Evolutionary conservation across 768 basidiomycete species (phyloP), one percentile per base, ranked within the genome.

Genomic region (Sporobolomyces roseus): DNA sequence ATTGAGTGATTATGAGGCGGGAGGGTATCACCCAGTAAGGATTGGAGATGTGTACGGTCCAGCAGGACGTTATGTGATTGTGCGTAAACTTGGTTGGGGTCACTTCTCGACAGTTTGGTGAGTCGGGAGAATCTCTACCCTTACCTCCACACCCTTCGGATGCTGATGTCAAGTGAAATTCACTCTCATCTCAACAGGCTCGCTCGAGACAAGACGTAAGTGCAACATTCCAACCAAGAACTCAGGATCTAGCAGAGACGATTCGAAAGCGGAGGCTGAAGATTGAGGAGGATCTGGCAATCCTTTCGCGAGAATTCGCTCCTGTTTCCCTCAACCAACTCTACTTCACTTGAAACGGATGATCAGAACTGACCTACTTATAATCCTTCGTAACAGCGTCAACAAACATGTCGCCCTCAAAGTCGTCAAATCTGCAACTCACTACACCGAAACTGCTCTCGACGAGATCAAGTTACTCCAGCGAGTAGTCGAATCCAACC

Each of bases 401-500:
- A 87, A 90, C 74, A 89, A 92, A 55, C 96, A 99, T 80, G 96
- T 99, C 75, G 96, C 96, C 19, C 87, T 99, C 78, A 99, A 99
- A 80, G 91, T 99, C 77, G 96, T 99, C 79, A 99, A 98, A 80
- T 96, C 93, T 21, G 96, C 94, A 0, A 86, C 88, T 0, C 84
- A 96, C 55, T 99, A 99, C 80, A 99, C 94, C 1, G 94, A 99
- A 78, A 99, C 96, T 0, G 96, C 96, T 0, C 82, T 98, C 38
- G 96, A 99, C 81, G 96, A 99, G 81, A 98, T 99, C 81, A 97
- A 97, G 78, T 88, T 99, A 3, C 85, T 97, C 25, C 93, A 97
- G 76, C 88, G 93, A 10, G 87, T 97, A 74, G 93, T 94, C 79
- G 89, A 89, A 12, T 90, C 91, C 25, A 80, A 81, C 82, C 86